Evolutionary conservation across 805 yeast species (phyloP), one percentile per base, ranked within the genome.

Genomic region (Metschnikowia reukaufii): DNA sequence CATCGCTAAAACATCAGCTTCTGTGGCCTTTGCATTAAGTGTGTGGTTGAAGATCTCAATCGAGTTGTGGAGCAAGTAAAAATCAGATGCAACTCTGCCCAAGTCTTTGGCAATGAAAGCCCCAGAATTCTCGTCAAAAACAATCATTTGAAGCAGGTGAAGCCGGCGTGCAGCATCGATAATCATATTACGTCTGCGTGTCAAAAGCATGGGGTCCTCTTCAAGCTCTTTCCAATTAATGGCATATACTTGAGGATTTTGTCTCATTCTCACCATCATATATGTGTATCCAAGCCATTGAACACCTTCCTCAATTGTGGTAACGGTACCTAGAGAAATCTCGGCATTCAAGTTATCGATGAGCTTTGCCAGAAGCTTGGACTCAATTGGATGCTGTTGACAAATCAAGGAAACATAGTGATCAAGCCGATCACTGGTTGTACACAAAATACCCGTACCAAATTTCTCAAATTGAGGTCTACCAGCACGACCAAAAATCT

Each of bases 401-500:
- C 96, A 83, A 19, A 94, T 76, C 17, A 91, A 73, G 0, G 94
- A 81, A n/a, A 95, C 80, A 59, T 92, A 94, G 56, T 90, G 96
- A 57, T 88, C 95, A 21, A 95, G 67, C 40, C 80, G 73, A 58
- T 92, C 98, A 48, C 77, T 74, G 0, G 96, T 76, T 0, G 99
- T 94, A 63, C 94, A 83, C 39, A 94, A 69, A 19, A 90, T 82
- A 73, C 98, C 98, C 2, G 92, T 88, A 75, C 99, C 99, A 60
- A 78, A 84, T 47, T 81, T 81, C 56, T 92, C 96, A 66, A 82
- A 94, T 58, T 95, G 99, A 0, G 99, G 99, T 68, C 99, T 82
- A 69, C 99, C 99, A 21, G 99, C 99, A 72, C 99, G 86, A 57
- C 99, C 99, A 70, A 94, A 94, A 55, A 94, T 94, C 72, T 94